Conservation (phyloP, 208 protist species). For the Crithidia fasciculata region DNA sequence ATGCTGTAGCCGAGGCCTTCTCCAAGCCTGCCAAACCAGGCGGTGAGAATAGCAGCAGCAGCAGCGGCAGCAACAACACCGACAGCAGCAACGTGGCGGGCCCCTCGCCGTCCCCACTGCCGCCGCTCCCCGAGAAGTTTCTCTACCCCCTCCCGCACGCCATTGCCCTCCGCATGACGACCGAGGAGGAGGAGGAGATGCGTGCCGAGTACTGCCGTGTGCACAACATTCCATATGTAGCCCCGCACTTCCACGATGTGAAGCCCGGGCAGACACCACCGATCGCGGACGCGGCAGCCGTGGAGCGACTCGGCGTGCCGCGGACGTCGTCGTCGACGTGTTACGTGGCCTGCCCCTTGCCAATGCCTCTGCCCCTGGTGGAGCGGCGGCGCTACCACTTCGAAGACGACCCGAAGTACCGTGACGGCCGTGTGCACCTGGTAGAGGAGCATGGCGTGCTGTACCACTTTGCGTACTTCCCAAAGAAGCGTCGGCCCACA, state of each 20-base stretch:
- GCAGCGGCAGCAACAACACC: background rate
- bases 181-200: constrained; percentile 41
- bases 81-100: background rate
- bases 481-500: background rate
- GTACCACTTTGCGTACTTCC: constrained; percentile 62
- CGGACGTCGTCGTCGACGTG: constrained; percentile 10
- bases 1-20: constrained; percentile 9
- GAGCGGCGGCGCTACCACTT: constrained; percentile 47
- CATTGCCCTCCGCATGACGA: constrained; percentile 41
- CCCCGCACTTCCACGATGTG: constrained; percentile 26
- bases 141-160: constrained; percentile 40
- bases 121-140: constrained; percentile 23
- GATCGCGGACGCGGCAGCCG: background rate
- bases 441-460: constrained; percentile 67
- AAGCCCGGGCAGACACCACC: constrained; percentile 4
- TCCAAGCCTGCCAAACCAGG: background rate
- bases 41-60: background rate
- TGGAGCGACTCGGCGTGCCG: constrained; percentile 15
- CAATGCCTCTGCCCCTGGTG: constrained; percentile 23
- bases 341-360: constrained; percentile 13
- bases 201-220: constrained; percentile 32
- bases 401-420: constrained; percentile 36
- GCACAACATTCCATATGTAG: constrained; percentile 30
- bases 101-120: background rate
- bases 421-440: constrained; percentile 65